Conservation (phyloP, 352 stramenopile species). For the Poterioochromonas sp. region DNA sequence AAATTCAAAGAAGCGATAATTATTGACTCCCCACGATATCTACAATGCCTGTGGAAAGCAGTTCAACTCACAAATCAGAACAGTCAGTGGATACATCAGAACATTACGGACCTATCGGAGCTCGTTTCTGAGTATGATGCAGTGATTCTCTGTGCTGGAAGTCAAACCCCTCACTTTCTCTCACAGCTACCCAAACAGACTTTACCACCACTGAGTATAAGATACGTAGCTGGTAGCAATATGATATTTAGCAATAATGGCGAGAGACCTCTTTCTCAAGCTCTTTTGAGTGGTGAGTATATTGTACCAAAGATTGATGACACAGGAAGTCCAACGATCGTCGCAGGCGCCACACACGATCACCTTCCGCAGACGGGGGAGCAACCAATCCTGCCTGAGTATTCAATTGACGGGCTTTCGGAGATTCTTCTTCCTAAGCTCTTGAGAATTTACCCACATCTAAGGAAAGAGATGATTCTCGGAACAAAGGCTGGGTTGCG, state of each 20-base stretch:
- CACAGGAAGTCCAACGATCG: background rate
- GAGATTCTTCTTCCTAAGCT: too few relatives aligned
- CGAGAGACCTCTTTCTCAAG: too few relatives aligned
- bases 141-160: background rate
- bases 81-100: background rate
- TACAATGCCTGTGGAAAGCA: background rate
- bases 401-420: too few relatives aligned
- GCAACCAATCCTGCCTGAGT: background rate
- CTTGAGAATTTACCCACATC: background rate
- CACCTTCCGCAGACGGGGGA: background rate
- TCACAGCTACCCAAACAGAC: background rate
- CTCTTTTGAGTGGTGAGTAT: slow-evolving; percentile 26
- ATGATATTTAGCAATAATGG: too few relatives aligned
- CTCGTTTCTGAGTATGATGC: slow-evolving; percentile 10
- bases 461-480: background rate
- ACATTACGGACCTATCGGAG: background rate
- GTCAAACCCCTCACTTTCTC: background rate
- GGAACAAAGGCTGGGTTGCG: background rate
- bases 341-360: background rate
- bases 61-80: background rate
- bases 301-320: background rate
- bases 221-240: background rate
- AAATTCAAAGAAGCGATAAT: background rate
- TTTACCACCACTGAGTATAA: too few relatives aligned
- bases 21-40: background rate